Base-by-base conservation (phyloP, 1,284 basidiomycete genomes). In the Ceratobasidium sp. region DNA sequence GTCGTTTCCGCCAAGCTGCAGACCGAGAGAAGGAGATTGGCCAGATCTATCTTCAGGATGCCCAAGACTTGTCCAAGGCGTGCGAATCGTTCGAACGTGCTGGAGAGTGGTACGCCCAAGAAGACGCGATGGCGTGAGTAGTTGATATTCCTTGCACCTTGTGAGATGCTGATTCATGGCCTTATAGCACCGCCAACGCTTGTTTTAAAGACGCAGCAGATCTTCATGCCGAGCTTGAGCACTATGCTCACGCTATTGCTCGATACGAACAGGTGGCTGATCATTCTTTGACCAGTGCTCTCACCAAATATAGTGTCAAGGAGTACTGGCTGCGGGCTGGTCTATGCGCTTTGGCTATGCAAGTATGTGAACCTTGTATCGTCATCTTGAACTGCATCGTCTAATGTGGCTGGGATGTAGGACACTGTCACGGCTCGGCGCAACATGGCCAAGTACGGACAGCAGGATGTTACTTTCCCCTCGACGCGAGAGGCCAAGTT, bases 221-320 rank as follows among this genome's bases (percentile, higher is more conserved):
- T 81, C 84, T 98, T 21, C 93, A 95, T 74, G 96, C 94, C 16
- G 92, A 96, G 74, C 81, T 99, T 14, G 92, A 90, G 74, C 87
- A 98, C 76, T 98, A 90, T 80, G 84, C 88, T 12, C 85, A 88
- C 74, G 95, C 97, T 2, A 94, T 98, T 77, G 86, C 90, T 75
- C 89, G 90, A 74, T 98, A 97, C 79, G 91, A 94, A 78, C 89
- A 92, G 77, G 95, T 99, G 56, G 97, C 96, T 1, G 86, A 92
- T 75, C 90, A 92, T 80, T 94, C 92, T 18, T 83, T 99, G 60
- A 84, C 84, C 2, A 95, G 92, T 64, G 85, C 91, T 21, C 83
- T 99, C 77, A 99, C 97, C n/a, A 95, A 95, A 81, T 99, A 98
- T 83, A 95, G 92, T 75, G 96, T 98, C 77, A 99, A 98, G 83